phyloP scores from a whole-genome alignment of 805 yeast species.

The Sugiyamaella marilandica region DNA sequence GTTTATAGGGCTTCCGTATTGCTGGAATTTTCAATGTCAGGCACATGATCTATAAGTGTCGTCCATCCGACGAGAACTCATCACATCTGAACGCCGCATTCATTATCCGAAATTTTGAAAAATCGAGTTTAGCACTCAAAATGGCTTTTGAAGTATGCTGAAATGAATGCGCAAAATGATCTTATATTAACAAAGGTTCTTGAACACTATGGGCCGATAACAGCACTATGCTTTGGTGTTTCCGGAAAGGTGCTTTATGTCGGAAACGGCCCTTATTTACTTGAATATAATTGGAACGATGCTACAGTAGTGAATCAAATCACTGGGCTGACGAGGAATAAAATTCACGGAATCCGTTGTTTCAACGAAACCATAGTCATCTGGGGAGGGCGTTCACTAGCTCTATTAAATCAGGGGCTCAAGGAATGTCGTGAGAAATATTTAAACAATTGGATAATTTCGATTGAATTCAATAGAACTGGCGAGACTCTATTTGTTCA shows the following conservation, averaged over 20 bases:
- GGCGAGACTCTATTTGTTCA: slow-evolving; percentile 45
- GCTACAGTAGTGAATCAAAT: slow-evolving; percentile 37
- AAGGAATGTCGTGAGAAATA: slow-evolving; percentile 26
- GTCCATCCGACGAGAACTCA: too few relatives aligned
- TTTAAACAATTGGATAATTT: slow-evolving; percentile 75
- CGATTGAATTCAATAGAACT: slow-evolving; percentile 47
- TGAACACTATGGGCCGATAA: slow-evolving; percentile 50
- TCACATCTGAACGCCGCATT: too few relatives aligned
- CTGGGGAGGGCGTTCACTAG: slow-evolving; percentile 72
- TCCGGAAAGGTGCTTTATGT: slow-evolving; percentile 41
- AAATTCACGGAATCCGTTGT: slow-evolving; percentile 71
- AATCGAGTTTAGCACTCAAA: too few relatives aligned
- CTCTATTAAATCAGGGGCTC: slow-evolving; percentile 35
- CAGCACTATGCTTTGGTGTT: slow-evolving; percentile 47
- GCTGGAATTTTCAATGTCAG: too few relatives aligned
- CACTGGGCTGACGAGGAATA: slow-evolving; percentile 61
- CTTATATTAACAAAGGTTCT: background rate
- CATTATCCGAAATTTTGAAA: too few relatives aligned
- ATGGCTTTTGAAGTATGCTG: too few relatives aligned
- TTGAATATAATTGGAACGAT: slow-evolving; percentile 45
- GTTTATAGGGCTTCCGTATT: too few relatives aligned
- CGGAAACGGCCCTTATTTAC: slow-evolving; percentile 69
- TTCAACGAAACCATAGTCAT: slow-evolving; percentile 35
- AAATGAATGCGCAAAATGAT: too few relatives aligned
- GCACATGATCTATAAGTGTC: too few relatives aligned